Conservation (phyloP, 257 asterid genomes). For the Penstemon eatonii region DNA sequence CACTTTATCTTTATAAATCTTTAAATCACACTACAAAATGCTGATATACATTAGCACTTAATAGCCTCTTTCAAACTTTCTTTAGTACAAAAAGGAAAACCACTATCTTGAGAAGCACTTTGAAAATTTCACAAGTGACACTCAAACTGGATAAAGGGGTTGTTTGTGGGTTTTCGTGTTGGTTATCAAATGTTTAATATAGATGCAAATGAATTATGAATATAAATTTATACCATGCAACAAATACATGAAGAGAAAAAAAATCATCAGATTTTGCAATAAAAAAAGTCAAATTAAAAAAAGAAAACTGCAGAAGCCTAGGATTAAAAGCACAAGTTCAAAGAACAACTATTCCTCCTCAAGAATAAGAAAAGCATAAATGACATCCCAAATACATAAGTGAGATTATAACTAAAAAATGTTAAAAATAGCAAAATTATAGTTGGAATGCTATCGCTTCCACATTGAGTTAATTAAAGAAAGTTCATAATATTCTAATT, state of each 20-base stretch:
- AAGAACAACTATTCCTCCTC: not conserved
- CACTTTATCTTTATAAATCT: constrained; percentile 23
- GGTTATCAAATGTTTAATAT: not conserved
- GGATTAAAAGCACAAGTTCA: not conserved
- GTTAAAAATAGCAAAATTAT: not conserved
- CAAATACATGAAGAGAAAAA: not conserved
- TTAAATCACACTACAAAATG: constrained; percentile 2
- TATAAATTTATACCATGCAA: constrained; percentile 4
- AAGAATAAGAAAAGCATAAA: not conserved
- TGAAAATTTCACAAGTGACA: not conserved
- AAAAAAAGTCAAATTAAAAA: not conserved
- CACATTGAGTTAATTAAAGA: not conserved
- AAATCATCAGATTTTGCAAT: constrained; percentile 7
- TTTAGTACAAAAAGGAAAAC: constrained; percentile 23
- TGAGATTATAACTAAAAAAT: not conserved
- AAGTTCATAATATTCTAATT: not conserved
- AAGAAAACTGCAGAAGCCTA: not conserved
- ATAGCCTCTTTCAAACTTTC: constrained; percentile 7
- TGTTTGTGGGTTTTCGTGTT: constrained; percentile 7
- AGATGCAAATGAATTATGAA: not conserved
- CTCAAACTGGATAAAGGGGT: constrained; percentile 11
- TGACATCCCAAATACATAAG: not conserved
- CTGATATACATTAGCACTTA: constrained; percentile 5
- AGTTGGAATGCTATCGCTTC: not conserved
- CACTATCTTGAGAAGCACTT: constrained; percentile 27